Base-by-base conservation (phyloP, 768 basidiomycete genomes). In the Pholiota conissans region DNA sequence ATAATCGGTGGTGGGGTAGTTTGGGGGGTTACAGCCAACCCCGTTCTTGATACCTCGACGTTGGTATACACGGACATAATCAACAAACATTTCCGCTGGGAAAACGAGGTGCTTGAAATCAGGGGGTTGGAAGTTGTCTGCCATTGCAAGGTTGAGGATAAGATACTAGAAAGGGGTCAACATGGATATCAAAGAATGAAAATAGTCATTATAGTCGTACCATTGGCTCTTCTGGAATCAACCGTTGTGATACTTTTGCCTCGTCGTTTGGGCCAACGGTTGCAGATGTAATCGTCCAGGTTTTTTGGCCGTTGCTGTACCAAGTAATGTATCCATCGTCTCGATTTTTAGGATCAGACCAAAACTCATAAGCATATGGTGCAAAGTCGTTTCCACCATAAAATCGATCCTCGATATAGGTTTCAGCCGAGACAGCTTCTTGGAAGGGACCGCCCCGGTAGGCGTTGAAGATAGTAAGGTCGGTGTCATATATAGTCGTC, bases 171-270 rank as follows among this genome's bases (percentile, higher is more conserved):
- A n/a, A n/a, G n/a, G n/a, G n/a, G n/a, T n/a, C n/a, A n/a, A n/a
- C n/a, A n/a, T n/a, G n/a, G n/a, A n/a, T n/a, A n/a, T n/a, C n/a
- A n/a, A n/a, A n/a, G n/a, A n/a, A n/a, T n/a, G n/a, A n/a, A n/a
- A n/a, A n/a, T n/a, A n/a, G n/a, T n/a, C n/a, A n/a, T n/a, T n/a
- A n/a, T n/a, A n/a, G n/a, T 24, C 85, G 59, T 63, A 94, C 92
- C 94, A 98, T 89, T 2, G 97, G 96, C 69, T 99, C 97, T 66
- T 95, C 92, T 3, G 93, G 78, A 54, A 98, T 85, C n/a, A 95
- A 65, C 30, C 96, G 79, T 63, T 81, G 76, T 30, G 82, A 77
- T 48, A 98, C 78, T 52, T 86, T 61, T 0, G 83, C 74, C 3
- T 61, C 67, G 0, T 81, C 22, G 71, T 95, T 87, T 2, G 93